Conservation (phyloP, 306 rosid genomes). For the Sophora flavescens region DNA sequence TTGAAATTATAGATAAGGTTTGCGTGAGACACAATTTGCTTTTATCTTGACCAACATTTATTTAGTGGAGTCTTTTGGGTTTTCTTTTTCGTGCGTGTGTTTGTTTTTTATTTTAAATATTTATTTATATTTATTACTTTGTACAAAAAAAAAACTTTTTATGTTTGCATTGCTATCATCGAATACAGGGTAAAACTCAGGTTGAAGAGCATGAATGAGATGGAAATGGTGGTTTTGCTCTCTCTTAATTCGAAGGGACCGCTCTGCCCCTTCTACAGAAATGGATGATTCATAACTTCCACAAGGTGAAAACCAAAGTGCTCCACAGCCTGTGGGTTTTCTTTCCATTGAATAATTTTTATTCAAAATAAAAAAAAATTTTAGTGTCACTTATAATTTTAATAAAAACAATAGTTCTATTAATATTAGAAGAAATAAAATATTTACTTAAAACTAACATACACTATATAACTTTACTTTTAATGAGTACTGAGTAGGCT, state of each 20-base stretch:
- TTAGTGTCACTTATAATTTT: no score
- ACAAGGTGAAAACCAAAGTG: neutral
- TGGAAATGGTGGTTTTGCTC: neutral
- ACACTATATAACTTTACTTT: no score
- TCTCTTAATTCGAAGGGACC: neutral
- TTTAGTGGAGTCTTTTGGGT: neutral
- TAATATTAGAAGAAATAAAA: no score
- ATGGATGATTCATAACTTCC: neutral
- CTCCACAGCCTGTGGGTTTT: neutral
- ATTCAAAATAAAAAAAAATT: no score
- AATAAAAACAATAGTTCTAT: no score
- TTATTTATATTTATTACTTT: neutral
- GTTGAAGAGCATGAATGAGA: neutral
- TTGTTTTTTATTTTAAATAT: neutral
- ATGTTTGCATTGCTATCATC: neutral
- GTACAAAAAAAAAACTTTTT: neutral
- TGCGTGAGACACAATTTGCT: no score
- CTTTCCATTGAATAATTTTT: neutral
- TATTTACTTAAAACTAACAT: no score
- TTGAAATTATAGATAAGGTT: no score
- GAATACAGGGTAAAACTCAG: neutral
- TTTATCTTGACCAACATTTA: neutral
- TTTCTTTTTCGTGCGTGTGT: neutral
- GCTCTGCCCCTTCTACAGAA: neutral
- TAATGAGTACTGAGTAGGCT: no score